Base-by-base conservation (phyloP, 2,329 filamentous ascomycete species). In the Paracamarosporium sp. region DNA sequence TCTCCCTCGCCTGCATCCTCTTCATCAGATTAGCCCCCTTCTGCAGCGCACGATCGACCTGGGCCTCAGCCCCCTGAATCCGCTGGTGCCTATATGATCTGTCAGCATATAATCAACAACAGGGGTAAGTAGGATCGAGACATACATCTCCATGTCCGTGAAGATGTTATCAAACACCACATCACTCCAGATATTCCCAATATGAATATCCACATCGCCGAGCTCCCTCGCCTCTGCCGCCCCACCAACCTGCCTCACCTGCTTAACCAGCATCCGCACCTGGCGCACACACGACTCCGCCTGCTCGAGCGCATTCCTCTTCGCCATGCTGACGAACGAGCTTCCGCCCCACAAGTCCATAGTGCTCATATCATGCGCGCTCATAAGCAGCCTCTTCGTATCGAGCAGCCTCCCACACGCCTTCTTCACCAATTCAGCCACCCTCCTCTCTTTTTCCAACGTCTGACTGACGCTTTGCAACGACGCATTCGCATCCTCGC, bases 141-240 rank as follows among this genome's bases (percentile, higher is more conserved):
- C 43, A 8, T 17, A 46, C 68, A 85, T 84, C 2, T 77, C 76
- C 74, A 82, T 79, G 56, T 86, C 83, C 8, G 77, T 79, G 63
- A 83, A 83, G 56, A 85, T 79, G 48, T 84, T 85, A 63, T 86
- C 82, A 62, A 85, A 85, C n/a, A 85, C 75, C 2, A 86, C 75
- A 57, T 86, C 83, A 7, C 75, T 76, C 68, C 85, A 77, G 13
- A 84, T 74, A 53, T 70, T 77, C 0, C 81, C 81, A 38, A 80
- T 75, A 0, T 80, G 78, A 45, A 85, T 80, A 20, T 70, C 69
- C 20, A 84, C 75, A 0, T 67, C 53, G 0, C 72, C 70, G 51
- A 86, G 69, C 3, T 67, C 62, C 2, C 67, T 64, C 1, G 84
- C 72, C 1, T 71, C 58, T n/a, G n/a, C 8, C 27, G 7, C 4